These are phyloP conservation scores for Colletotrichum caudatum DNA, from an alignment of 2,329 filamentous ascomycete species.

Conservation along the genomic window DNA sequence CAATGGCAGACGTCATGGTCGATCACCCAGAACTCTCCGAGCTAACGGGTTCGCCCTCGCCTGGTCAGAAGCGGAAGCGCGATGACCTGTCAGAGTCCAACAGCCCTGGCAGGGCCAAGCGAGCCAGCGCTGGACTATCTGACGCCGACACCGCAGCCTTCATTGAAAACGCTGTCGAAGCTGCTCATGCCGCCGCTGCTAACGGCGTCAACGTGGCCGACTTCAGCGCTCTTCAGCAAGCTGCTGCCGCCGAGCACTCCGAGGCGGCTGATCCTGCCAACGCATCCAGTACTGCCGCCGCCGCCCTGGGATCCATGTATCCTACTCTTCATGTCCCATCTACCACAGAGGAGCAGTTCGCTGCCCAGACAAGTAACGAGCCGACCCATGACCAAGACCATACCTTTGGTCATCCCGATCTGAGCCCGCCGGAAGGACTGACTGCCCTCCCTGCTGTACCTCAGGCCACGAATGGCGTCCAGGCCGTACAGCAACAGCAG, in stretches of 20 bases:
- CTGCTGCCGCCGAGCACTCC: conserved; percentile 59
- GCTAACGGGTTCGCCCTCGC: conserved; percentile 52
- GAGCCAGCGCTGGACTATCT: conserved; percentile 59
- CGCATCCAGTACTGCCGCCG: conserved; percentile 70
- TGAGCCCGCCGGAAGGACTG: conserved; percentile 50
- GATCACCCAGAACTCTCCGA: conserved; percentile 63
- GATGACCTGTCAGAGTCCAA: conserved; percentile 58
- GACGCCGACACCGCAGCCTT: conserved; percentile 62
- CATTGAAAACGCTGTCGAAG: conserved; percentile 66
- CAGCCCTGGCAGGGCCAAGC: conserved; percentile 66
- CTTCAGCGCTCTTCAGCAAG: conserved; percentile 68
- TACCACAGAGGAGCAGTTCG: conserved; percentile 70
- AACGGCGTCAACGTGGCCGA: conserved; percentile 64
- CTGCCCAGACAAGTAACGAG: conserved; percentile 60
- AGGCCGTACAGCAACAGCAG: conserved; percentile 35
- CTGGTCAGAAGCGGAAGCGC: conserved; percentile 68
- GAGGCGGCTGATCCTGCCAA: conserved; percentile 63
- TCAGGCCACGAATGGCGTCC: conserved; percentile 39
- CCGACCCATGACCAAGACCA: conserved; percentile 51
- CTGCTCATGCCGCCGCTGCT: conserved; percentile 52
- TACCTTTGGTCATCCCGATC: conserved; percentile 51
- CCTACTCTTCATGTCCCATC: conserved; percentile 69
- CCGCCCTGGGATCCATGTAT: conserved; percentile 69
- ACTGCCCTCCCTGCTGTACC: conserved; percentile 38
- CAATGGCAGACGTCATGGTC: conserved; percentile 62